Evolutionary conservation across 1,284 basidiomycete species (phyloP), one percentile per base, ranked within the genome.

Genomic region (Ceratobasidium sp.): DNA sequence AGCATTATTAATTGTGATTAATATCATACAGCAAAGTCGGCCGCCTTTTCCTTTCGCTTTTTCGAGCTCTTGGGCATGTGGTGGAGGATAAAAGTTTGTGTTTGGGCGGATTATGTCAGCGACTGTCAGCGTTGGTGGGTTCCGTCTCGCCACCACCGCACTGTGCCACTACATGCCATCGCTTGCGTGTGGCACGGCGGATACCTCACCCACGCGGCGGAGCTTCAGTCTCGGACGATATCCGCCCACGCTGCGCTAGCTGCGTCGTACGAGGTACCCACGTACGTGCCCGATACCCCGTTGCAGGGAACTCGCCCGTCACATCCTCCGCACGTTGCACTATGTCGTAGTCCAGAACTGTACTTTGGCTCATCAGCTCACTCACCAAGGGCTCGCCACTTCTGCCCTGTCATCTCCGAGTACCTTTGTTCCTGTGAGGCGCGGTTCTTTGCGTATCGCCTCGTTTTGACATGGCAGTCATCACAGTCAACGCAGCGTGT

Each of bases 61-160:
- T 92, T 96, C 10, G 88, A 84, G 74, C 88, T 91, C 81, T 96
- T 96, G 10, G 94, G 93, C 94, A 96, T 92, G 21, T 26, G 16
- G 67, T 45, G 3, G 26, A 30, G 34, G 12, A 23, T 30, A 14
- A 50, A 71, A 71, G 65, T 71, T 71, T 71, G 46, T 39, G 1
- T n/a, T 26, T 32, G 39, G 30, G n/a, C 21, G 26, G 67, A 46
- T 57, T 69, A 45, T n/a, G 59, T 60, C 59, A 59, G 39, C 23
- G 16, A 12, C 16, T 8, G 14, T 48, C 43, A 30, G 2, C 46
- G 4, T 9, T 14, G 14, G 9, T 28, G 23, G n/a, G 21, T 36
- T 26, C 59, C 6, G 46, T 34, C 59, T 21, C 10, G 8, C 36
- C 34, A 26, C 34, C 57, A 41, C 39, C 18, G 12, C 30, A 3